Conservation (phyloP, 805 yeast species). For the Lachancea fermentati region DNA sequence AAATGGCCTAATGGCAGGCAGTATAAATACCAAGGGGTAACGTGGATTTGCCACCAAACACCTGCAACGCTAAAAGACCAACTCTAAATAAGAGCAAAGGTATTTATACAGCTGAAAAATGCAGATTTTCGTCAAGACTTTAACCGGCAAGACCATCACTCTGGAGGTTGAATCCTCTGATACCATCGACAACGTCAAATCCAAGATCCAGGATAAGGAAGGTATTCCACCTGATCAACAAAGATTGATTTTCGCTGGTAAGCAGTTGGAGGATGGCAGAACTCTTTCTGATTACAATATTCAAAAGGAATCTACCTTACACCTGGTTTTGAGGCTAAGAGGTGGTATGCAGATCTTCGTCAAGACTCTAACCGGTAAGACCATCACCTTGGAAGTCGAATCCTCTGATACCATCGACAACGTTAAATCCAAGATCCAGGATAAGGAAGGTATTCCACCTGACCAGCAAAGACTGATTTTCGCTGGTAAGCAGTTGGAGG, state of each 20-base stretch:
- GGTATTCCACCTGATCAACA: constrained; percentile 73
- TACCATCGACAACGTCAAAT: constrained; percentile 96
- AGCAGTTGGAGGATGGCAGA: constrained; percentile 90
- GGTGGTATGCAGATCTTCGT: too few relatives aligned
- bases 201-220: constrained; percentile 71
- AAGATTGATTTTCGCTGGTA: constrained; percentile 89
- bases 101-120: constrained; percentile 26
- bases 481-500: constrained; percentile 68
- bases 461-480: constrained; percentile 65
- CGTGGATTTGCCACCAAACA: too few relatives aligned
- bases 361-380: constrained; percentile 97
- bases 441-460: constrained; percentile 67
- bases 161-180: constrained; percentile 96
- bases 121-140: constrained; percentile 88
- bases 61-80: too few relatives aligned
- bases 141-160: constrained; percentile 93
- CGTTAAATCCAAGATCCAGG: constrained; percentile 73
- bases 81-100: too few relatives aligned
- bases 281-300: constrained; percentile 88
- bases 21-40: constrained; percentile 9
- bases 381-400: constrained; percentile 90
- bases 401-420: constrained; percentile 91
- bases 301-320: constrained; percentile 83
- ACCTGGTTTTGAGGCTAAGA: constrained; percentile 75
- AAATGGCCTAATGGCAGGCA: background rate